Base-by-base conservation (phyloP, 345 rosid species). In the Lepidium sativum region DNA sequence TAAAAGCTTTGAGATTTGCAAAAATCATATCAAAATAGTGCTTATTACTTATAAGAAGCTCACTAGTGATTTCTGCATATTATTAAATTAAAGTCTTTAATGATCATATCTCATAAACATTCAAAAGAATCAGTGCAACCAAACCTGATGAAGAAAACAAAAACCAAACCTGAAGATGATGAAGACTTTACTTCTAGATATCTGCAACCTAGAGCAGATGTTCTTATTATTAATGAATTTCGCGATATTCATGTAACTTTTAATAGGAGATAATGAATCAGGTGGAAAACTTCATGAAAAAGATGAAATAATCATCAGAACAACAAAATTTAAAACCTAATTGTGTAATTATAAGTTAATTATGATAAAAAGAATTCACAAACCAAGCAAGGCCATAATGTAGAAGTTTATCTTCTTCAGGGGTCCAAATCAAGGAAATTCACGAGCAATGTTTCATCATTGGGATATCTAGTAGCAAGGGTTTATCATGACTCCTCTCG, bases 221-320 rank as follows among this genome's bases (percentile, higher is more conserved):
- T 81, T 86, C 68, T 92, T 92, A 51, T 76, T 54, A 20, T 31
- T 54, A 35, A 92, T 74, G 68, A 52, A 67, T 50, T 59, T 16
- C 11, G 92, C 91, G 33, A 92, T 81, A 80, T 86, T 85, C n/a
- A 83, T 76, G 78, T 92, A 89, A 54, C 83, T 73, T 38, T 27
- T 43, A 39, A 86, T 8, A 42, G 3, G 29, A 5, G 29, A 25
- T 27, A 7, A 73, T 20, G 77, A 29, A 31, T 81, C 87, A 6
- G 73, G 51, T 17, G 70, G 61, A 78, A 54, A 77, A 45, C 98
- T 92, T 82, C 65, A 49, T 12, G 31, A 27, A 25, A 33, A 15
- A 64, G 6, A 29, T 16, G 20, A 13, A 27, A 54, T 4, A 8
- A 27, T 27, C 4, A 57, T 16, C 11, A 16, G 6, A 42, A 15